Base-by-base conservation (phyloP, 352 stramenopile genomes). In the Phytophthora chlamydospora region DNA sequence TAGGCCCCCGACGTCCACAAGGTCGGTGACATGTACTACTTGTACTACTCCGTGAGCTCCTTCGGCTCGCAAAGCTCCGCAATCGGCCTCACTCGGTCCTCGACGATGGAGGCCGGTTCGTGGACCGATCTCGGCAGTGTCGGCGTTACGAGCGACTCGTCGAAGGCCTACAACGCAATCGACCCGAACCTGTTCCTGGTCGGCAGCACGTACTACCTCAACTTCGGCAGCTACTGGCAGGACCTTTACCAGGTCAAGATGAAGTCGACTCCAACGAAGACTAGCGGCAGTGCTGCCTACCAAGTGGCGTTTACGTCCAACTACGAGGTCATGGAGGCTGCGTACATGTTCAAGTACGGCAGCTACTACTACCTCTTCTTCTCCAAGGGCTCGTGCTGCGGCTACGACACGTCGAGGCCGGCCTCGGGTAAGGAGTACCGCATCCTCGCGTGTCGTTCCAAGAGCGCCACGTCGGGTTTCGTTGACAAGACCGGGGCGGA, bases 41-140 rank as follows among this genome's bases (percentile, higher is more conserved):
- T 85, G 14, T 83, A 85, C 66, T 88, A 84, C 62, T 75, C 76
- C 5, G 78, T 88, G 10, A 83, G 75, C 27, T 66, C 68, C 11
- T 81, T 88, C 16, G 73, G 75, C 6, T 58, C 55, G 1, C 68
- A 88, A 40, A 71, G 36, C n/a, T 85, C 76, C 0, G 76, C 76
- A 12, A 75, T 85, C 17, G 76, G 76, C 33, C 40, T 83, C 4
- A 71, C 76, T 1, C 71, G 50, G 3, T 85, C 76, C 1, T 68
- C 63, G 33, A 85, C 73, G 6, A 81, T 83, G 73, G 71, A 83
- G 40, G 39, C 64, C 0, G 73, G 71, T 1, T 71, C 73, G 12
- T 84, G 72, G 75, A 60, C 39, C 7, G 72, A 84, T 33, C 38
- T 48, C 1, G 72, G 75, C 3, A 72, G 67, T 10, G 65, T 66